Conservation (phyloP, 495 filamentous ascomycete species). For the Aspergillus biplanus region DNA sequence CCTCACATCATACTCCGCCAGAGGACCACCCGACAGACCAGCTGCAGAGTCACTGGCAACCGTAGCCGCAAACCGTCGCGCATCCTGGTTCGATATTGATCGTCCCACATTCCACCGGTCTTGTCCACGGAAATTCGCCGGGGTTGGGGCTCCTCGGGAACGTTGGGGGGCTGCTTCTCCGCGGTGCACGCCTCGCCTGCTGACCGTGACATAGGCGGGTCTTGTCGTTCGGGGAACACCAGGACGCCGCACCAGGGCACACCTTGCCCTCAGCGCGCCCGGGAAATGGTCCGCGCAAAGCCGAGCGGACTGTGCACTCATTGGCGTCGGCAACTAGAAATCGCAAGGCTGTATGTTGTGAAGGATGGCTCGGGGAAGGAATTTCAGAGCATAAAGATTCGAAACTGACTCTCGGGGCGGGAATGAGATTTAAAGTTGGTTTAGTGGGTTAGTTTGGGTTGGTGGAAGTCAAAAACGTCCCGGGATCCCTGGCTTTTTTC, state of each 20-base stretch:
- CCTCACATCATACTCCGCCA: conserved; percentile 84
- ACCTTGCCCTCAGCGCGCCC: conserved; percentile 33
- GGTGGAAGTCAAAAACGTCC: too few relatives aligned
- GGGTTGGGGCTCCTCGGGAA: not conserved
- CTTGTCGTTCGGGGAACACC: conserved; percentile 24
- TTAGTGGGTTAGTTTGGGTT: too few relatives aligned
- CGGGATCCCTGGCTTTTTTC: not conserved
- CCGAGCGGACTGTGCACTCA: conserved; percentile 41
- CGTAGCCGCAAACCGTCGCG: conserved; percentile 26
- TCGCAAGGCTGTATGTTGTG: too few relatives aligned
- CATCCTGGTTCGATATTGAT: conserved; percentile 6
- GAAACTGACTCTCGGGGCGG: too few relatives aligned
- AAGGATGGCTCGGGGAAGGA: too few relatives aligned
- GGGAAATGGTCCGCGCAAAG: conserved; percentile 41
- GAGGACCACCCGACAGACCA: conserved; percentile 59
- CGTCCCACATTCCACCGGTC: conserved; percentile 3
- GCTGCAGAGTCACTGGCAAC: conserved; percentile 14
- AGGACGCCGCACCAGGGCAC: conserved; percentile 22
- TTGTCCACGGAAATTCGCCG: conserved; percentile 1
- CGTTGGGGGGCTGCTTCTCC: not conserved
- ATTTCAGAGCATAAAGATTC: too few relatives aligned
- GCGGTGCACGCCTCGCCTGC: conserved; percentile 19
- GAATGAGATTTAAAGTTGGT: not conserved
- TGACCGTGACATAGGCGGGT: conserved; percentile 19
- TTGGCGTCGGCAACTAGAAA: conserved; percentile 12